A percentile compares a stretch with the other conserved stretches of the same genome.
phyloP scores from a whole-genome alignment of 164 flowering plant species.

The Vitis amurensis region DNA sequence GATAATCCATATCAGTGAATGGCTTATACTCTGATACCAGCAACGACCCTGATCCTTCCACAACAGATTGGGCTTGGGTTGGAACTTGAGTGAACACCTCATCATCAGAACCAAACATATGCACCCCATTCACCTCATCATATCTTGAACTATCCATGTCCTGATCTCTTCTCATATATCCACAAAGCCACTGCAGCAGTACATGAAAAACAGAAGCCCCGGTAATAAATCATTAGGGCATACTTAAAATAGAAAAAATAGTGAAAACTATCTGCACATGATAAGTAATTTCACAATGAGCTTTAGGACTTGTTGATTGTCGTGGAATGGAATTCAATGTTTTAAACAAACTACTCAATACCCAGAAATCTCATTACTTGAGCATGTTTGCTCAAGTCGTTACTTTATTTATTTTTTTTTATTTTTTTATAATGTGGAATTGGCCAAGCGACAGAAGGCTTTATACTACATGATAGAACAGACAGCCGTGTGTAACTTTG shows the following conservation, averaged over 20 bases:
- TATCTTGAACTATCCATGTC: constrained; percentile 26
- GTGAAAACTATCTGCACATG: too few relatives aligned
- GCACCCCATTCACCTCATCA: constrained; percentile 30
- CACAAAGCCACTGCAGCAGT: constrained; percentile 72
- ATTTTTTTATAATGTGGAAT: too few relatives aligned
- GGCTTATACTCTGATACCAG: constrained; percentile 68
- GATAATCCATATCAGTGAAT: constrained; percentile 77
- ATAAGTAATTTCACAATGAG: too few relatives aligned
- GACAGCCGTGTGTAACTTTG: too few relatives aligned
- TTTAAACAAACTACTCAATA: too few relatives aligned
- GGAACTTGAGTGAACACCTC: constrained; percentile 58
- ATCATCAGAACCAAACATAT: constrained; percentile 73
- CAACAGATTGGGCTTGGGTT: constrained; percentile 72
- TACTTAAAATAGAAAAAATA: constrained; percentile 34
- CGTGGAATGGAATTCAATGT: too few relatives aligned
- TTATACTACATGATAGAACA: too few relatives aligned
- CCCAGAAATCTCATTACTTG: too few relatives aligned
- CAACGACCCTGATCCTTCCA: constrained; percentile 68
- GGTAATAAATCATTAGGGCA: constrained; percentile 70
- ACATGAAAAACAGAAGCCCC: constrained; percentile 57
- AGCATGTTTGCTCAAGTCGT: too few relatives aligned
- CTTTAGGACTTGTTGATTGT: too few relatives aligned
- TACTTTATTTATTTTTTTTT: too few relatives aligned
- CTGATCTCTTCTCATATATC: constrained; percentile 38
- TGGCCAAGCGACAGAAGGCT: too few relatives aligned